phyloP scores from a whole-genome alignment of 2,329 filamentous ascomycete species.

The Penicillium sp. region DNA sequence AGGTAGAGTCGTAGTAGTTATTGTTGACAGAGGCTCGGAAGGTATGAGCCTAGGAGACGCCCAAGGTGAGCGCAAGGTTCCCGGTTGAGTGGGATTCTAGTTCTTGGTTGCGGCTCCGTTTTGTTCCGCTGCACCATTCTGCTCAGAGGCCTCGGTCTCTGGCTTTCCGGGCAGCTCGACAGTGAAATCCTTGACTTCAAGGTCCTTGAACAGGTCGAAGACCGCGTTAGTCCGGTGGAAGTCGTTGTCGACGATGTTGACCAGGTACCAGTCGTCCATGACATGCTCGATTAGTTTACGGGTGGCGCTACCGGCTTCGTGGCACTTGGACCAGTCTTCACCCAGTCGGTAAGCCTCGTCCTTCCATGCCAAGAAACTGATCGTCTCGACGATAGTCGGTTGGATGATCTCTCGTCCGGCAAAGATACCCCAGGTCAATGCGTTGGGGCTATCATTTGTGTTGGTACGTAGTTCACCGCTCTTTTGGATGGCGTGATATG shows the following conservation, averaged over 20 bases:
- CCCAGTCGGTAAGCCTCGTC: slow-evolving; percentile 94
- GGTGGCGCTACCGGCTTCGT: slow-evolving; percentile 70
- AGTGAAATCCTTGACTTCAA: slow-evolving; percentile 46
- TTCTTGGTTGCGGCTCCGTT: slow-evolving; percentile 26
- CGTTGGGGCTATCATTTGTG: slow-evolving; percentile 79
- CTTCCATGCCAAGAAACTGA: slow-evolving; percentile 97
- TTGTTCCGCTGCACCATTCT: slow-evolving; percentile 10
- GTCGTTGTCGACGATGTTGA: slow-evolving; percentile 98
- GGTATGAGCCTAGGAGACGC: not conserved
- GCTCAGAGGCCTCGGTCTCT: slow-evolving; percentile 18
- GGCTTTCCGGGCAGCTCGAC: slow-evolving; percentile 27
- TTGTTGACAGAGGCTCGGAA: slow-evolving; percentile 14
- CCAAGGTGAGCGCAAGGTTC: slow-evolving; percentile 5
- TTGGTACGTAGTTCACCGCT: slow-evolving; percentile 79
- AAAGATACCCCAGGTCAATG: slow-evolving; percentile 99
- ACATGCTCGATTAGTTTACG: slow-evolving; percentile 73
- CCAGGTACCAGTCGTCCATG: slow-evolving; percentile 86
- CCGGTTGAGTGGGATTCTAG: slow-evolving; percentile 17
- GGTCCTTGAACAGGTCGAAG: slow-evolving; percentile 77
- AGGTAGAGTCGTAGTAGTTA: slow-evolving; percentile 21
- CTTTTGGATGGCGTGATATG: slow-evolving; percentile 90
- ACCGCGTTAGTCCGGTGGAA: slow-evolving; percentile 81
- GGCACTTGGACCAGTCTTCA: slow-evolving; percentile 89
- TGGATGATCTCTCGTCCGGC: slow-evolving; percentile 99
- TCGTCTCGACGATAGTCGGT: slow-evolving; percentile 96